Evolutionary conservation across 2,329 filamentous ascomycete species (phyloP).

Genomic region (Stagonosporopsis rhizophila): DNA sequence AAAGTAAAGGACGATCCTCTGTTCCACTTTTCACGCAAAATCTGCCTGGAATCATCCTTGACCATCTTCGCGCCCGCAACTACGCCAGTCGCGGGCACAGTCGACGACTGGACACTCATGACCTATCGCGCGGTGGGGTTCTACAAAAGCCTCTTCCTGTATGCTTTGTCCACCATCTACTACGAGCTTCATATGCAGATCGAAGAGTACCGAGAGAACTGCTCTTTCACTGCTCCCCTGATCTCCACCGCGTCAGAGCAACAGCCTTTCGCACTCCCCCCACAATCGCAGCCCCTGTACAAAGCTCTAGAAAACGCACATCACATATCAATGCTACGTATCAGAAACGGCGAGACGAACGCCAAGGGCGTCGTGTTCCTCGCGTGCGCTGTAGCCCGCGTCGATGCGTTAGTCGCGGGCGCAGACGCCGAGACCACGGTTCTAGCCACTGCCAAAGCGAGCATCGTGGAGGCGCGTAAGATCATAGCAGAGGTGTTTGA

Average conservation of each 20-base stretch:
- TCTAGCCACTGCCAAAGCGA: conserved; percentile 27
- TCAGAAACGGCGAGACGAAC: conserved; percentile 37
- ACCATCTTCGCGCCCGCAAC: conserved; percentile 29
- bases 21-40: conserved; percentile 60
- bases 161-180: conserved; percentile 33
- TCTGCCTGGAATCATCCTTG: conserved; percentile 52
- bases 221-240: conserved; percentile 16
- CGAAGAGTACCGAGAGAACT: conserved; percentile 24
- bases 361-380: conserved; percentile 34
- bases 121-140: conserved; percentile 31
- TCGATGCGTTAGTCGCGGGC: conserved; percentile 31
- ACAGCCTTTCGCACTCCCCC: conserved; percentile 7
- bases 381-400: conserved; percentile 29
- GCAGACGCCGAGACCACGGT: conserved; percentile 27
- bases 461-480: conserved; percentile 17
- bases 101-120: conserved; percentile 36
- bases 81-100: conserved; percentile 3
- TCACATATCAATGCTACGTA: conserved; percentile 18
- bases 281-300: conserved; percentile 24
- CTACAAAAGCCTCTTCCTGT: conserved; percentile 34
- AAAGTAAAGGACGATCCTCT: conserved; percentile 54
- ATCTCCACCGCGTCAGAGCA: conserved; percentile 1
- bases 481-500: conserved; percentile 29
- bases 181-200: conserved; percentile 33
- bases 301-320: conserved; percentile 18